These are phyloP conservation scores for Globisporangium perplexum DNA, from an alignment of 352 stramenopile genomes.

Conservation along the genomic window DNA sequence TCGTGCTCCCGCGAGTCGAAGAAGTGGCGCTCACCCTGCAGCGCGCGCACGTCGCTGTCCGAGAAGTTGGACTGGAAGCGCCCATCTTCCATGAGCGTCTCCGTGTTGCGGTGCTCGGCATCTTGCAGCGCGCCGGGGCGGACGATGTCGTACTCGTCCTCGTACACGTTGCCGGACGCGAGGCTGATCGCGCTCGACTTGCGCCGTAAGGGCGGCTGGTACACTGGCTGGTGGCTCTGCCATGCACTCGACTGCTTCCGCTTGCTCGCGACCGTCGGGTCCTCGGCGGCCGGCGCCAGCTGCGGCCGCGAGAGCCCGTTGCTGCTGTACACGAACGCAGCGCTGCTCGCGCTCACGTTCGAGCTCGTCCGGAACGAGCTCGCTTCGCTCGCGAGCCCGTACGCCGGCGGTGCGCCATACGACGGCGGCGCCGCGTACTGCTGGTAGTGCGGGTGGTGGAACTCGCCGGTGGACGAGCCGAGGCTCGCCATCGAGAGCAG, in stretches of 20 bases:
- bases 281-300: slow-evolving; percentile 2
- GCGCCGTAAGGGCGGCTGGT: slow-evolving; percentile 1
- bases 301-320: slow-evolving; percentile 4
- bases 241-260: slow-evolving; percentile 8
- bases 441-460: slow-evolving; percentile 21
- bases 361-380: slow-evolving; percentile 7
- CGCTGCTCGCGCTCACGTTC: slow-evolving; percentile 1
- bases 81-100: slow-evolving; percentile 50
- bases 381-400: slow-evolving; percentile 19
- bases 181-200: slow-evolving; percentile 4
- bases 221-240: slow-evolving; percentile 7
- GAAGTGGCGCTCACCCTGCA: not conserved
- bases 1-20: not conserved
- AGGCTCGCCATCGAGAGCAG: slow-evolving; percentile 18
- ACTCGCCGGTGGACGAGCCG: slow-evolving; percentile 24
- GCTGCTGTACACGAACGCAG: not conserved
- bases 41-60: slow-evolving; percentile 22
- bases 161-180: slow-evolving; percentile 14
- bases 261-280: slow-evolving; percentile 5
- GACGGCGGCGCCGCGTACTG: not conserved
- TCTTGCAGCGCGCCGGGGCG: slow-evolving; percentile 48
- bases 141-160: slow-evolving; percentile 74
- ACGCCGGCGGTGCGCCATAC: slow-evolving; percentile 22
- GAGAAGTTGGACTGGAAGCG: slow-evolving; percentile 67
- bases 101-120: slow-evolving; percentile 56